Evolutionary conservation across 164 flowering plant species (phyloP).

Genomic region (Cinnamomum micranthum): DNA sequence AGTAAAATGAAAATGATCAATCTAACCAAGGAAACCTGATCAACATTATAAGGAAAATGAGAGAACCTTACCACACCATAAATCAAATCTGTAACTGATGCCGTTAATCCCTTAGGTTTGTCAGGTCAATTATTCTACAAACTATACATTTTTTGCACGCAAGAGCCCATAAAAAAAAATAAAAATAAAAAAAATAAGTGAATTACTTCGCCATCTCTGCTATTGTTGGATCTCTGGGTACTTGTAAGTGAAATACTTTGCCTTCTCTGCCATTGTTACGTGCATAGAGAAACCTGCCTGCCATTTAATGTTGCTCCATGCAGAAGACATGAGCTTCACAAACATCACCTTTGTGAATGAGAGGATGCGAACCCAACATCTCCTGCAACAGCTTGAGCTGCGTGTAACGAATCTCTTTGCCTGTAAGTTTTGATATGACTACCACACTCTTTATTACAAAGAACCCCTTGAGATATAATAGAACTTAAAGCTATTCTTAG

Average conservation of each 20-base stretch:
- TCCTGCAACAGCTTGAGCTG: slow-evolving; percentile 12
- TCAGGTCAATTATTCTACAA: too few relatives aligned
- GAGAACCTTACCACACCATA: too few relatives aligned
- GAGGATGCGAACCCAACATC: slow-evolving; percentile 17
- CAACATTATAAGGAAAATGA: too few relatives aligned
- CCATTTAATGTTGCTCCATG: slow-evolving; percentile 26
- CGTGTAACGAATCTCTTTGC: neutral
- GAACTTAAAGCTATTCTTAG: too few relatives aligned
- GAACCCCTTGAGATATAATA: too few relatives aligned
- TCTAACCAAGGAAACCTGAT: too few relatives aligned
- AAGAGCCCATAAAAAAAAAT: neutral
- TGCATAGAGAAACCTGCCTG: slow-evolving; percentile 33
- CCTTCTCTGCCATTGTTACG: neutral
- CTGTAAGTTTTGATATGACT: slow-evolving; percentile 8
- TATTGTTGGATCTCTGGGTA: neutral
- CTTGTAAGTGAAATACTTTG: neutral
- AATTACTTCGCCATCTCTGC: too few relatives aligned
- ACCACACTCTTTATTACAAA: neutral
- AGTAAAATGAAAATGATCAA: too few relatives aligned
- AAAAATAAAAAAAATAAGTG: too few relatives aligned
- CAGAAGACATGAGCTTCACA: slow-evolving; percentile 41
- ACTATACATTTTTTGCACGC: too few relatives aligned
- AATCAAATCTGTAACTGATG: too few relatives aligned
- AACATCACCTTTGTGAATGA: slow-evolving; percentile 33
- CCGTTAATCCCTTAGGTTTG: too few relatives aligned